Conservation (phyloP, 371 early-diverging fungal species). For the Mucor piriformis region DNA sequence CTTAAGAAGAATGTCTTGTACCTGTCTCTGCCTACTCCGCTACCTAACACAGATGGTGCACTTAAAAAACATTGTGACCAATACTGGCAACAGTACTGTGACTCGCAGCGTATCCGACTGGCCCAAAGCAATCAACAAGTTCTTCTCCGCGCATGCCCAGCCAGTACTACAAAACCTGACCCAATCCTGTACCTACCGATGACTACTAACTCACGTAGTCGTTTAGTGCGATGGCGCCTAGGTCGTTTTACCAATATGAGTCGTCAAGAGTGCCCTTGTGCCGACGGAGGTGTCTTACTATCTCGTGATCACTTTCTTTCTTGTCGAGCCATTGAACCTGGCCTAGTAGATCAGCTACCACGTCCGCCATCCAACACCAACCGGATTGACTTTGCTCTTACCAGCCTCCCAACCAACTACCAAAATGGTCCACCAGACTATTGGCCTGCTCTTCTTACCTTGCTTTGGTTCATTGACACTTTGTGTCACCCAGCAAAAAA, state of each 20-base stretch:
- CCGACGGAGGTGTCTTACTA: not conserved
- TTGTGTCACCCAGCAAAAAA: too few species aligned
- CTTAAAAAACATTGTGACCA: not conserved
- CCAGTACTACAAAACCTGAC: too few species aligned
- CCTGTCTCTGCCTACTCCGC: not conserved
- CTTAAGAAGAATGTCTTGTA: not conserved
- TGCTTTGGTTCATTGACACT: too few species aligned
- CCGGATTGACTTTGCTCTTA: too few species aligned
- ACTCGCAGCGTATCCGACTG: too few species aligned
- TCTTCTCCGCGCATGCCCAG: too few species aligned
- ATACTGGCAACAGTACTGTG: not conserved
- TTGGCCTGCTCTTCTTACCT: too few species aligned
- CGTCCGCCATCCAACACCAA: not conserved
- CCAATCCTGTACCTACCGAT: too few species aligned
- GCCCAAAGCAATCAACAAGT: too few species aligned
- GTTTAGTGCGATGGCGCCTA: slow-evolving; percentile 11
- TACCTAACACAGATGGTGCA: not conserved
- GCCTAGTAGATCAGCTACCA: not conserved
- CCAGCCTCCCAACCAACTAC: too few species aligned
- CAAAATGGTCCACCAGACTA: too few species aligned
- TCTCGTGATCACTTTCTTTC: not conserved
- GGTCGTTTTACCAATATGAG: not conserved
- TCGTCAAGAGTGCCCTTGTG: not conserved
- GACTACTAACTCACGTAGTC: not conserved
- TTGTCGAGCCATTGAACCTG: not conserved